Percentiles rank a stretch among this genome's conserved stretches.
These are phyloP conservation scores for Naganishia cerealis DNA, from an alignment of 1,284 basidiomycete genomes.

Conservation along the genomic window DNA sequence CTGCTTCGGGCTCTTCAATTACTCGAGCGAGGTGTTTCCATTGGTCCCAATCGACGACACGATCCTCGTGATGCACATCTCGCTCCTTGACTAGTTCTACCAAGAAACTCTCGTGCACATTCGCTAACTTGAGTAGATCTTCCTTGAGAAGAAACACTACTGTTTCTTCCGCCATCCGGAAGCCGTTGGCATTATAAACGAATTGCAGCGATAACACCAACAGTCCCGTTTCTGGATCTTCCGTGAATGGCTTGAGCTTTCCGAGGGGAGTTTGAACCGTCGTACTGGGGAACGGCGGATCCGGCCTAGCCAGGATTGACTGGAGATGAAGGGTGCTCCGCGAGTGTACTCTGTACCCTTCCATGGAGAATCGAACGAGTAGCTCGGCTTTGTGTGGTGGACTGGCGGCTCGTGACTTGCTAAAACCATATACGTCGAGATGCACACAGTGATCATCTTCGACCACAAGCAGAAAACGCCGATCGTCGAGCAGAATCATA, in stretches of 20 bases:
- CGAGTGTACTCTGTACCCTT: conserved; percentile 1
- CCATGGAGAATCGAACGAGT: conserved; percentile 23
- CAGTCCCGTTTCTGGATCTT: conserved; percentile 47
- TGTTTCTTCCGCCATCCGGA: conserved; percentile 31
- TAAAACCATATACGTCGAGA: conserved; percentile 43
- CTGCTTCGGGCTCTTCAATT: conserved; percentile 37
- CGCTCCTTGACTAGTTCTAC: neutral
- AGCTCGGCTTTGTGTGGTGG: neutral
- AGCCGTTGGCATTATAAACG: conserved; percentile 8
- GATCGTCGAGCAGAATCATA: conserved; percentile 40
- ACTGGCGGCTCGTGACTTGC: conserved; percentile 34
- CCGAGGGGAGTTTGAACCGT: conserved; percentile 36
- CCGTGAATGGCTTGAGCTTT: conserved; percentile 46
- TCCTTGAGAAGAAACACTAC: conserved; percentile 57
- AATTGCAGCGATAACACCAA: conserved; percentile 41
- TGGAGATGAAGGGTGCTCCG: conserved; percentile 28
- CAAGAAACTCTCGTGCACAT: conserved; percentile 52
- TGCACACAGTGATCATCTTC: conserved; percentile 41
- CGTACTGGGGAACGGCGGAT: conserved; percentile 47
- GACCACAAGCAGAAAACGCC: conserved; percentile 44
- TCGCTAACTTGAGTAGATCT: conserved; percentile 54
- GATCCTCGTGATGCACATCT: neutral
- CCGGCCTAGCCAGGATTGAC: conserved; percentile 49
- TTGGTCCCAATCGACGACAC: conserved; percentile 40
- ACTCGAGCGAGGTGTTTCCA: conserved; percentile 47